Evolutionary conservation across 345 rosid genomes (phyloP), one percentile per base, ranked within the genome.

Genomic region (Linum tenue): DNA sequence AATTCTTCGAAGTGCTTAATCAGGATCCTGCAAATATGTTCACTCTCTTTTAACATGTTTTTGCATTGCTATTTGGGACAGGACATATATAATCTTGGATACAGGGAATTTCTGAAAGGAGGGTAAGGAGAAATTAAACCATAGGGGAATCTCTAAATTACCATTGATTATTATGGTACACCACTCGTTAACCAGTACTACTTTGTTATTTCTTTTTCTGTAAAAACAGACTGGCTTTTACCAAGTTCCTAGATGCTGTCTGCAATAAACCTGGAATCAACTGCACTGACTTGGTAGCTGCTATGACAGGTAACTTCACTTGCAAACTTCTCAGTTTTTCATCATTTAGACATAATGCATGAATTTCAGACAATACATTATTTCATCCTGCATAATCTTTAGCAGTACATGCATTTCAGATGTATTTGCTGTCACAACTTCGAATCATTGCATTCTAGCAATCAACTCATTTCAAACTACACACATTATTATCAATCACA

Each of bases 71-170:
- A 37, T 64, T 58, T 22, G 31, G 31, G 31, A 50, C 73, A 80
- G 84, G 77, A 74, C 11, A 16, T 75, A 43, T 80, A 77, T 63
- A 69, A 79, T 81, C 64, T 77, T 36, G 84, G 81, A 10, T 69
- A 74, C 17, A 69, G 55, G 15, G 77, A 80, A 67, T 80, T 80
- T 36, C 36, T 41, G 40, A 81, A 79, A 2, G 61, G 63, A 44
- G 84, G 77, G 84, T 77, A 39, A 67, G 83, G 9, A 22, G 31
- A 51, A n/a, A 56, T 37, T 39, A 22, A 1, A 1, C 12, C 12
- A 12, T 1, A 22, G 31, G 31, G 31, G 31, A 22, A 22, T 22
- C 31, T 22, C 1, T 39, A 9, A 14, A 50, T 15, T 11, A 2
- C 1, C 44, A 15, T 7, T 7, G 5, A n/a, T 8, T 12, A 39